phyloP scores from a whole-genome alignment of 2,329 filamentous ascomycete genomes.

The Paradendryphiella salina region DNA sequence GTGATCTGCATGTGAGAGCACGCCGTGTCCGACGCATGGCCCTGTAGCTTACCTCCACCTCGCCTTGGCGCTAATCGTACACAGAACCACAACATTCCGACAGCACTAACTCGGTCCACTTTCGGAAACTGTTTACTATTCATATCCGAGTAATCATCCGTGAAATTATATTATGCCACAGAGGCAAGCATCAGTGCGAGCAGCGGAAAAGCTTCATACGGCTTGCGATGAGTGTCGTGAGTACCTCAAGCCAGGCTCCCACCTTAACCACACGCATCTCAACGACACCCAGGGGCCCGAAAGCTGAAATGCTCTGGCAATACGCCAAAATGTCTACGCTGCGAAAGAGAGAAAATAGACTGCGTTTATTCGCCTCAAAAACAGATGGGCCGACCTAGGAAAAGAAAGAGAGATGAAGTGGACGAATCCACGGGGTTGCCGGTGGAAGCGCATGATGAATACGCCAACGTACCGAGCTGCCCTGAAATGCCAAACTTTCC shows the following conservation, averaged over 20 bases:
- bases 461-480: constrained; percentile 3
- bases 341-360: constrained; percentile 45
- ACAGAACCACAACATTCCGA: constrained; percentile 2
- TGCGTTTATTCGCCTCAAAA: constrained; percentile 55
- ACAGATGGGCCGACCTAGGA: constrained; percentile 57
- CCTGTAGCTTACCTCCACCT: neutral
- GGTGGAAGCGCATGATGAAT: constrained; percentile 5
- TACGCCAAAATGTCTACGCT: constrained; percentile 50
- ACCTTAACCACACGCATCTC: constrained; percentile 2
- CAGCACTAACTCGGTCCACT: neutral
- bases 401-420: constrained; percentile 44
- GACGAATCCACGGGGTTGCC: constrained; percentile 1
- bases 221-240: constrained; percentile 46
- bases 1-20: constrained; percentile 7
- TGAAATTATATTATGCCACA: neutral
- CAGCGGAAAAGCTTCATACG: constrained; percentile 36
- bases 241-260: constrained; percentile 15
- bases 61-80: constrained; percentile 7
- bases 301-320: constrained; percentile 56
- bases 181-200: constrained; percentile 22
- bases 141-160: neutral
- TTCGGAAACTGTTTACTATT: neutral
- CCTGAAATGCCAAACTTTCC: constrained; percentile 8
- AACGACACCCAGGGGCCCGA: constrained; percentile 45
- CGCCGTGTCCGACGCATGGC: neutral